Evolutionary conservation across 2,329 filamentous ascomycete genomes (phyloP).

Genomic region (Phoma herbarum): DNA sequence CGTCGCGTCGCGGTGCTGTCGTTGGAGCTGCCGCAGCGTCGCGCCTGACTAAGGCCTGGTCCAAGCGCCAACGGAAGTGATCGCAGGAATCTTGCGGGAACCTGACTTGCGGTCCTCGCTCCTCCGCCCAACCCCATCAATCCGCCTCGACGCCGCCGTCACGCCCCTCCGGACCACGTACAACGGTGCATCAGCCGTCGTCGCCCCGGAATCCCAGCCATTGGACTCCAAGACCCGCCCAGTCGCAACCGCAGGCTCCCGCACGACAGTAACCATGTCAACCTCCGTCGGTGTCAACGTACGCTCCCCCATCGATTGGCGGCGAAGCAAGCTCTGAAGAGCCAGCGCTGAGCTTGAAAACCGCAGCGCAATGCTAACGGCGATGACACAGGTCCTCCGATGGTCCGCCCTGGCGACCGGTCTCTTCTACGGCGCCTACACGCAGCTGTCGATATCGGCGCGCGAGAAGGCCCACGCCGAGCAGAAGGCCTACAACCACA

Average conservation of each 20-base stretch:
- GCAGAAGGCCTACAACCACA: conserved; percentile 86
- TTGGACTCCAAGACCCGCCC: conserved; percentile 38
- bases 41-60: conserved; percentile 27
- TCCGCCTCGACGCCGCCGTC: conserved; percentile 35
- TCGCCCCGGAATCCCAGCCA: conserved; percentile 35
- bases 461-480: conserved; percentile 74
- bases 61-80: conserved; percentile 10
- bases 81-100: conserved; percentile 34
- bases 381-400: conserved; percentile 79
- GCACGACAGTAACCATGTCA: conserved; percentile 49
- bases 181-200: conserved; percentile 32
- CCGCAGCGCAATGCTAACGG: conserved; percentile 34
- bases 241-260: conserved; percentile 32
- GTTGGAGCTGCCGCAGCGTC: not conserved
- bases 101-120: conserved; percentile 29
- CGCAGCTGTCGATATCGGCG: conserved; percentile 82
- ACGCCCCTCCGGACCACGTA: conserved; percentile 25
- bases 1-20: conserved; percentile 4
- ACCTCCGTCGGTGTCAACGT: conserved; percentile 63
- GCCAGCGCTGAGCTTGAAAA: conserved; percentile 10
- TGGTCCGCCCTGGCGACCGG: conserved; percentile 93
- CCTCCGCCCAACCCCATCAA: conserved; percentile 31
- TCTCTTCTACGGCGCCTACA: conserved; percentile 93
- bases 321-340: not conserved
- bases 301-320: conserved; percentile 42